Base-by-base conservation (phyloP, 768 basidiomycete species). In the Boletus rubescentipes region DNA sequence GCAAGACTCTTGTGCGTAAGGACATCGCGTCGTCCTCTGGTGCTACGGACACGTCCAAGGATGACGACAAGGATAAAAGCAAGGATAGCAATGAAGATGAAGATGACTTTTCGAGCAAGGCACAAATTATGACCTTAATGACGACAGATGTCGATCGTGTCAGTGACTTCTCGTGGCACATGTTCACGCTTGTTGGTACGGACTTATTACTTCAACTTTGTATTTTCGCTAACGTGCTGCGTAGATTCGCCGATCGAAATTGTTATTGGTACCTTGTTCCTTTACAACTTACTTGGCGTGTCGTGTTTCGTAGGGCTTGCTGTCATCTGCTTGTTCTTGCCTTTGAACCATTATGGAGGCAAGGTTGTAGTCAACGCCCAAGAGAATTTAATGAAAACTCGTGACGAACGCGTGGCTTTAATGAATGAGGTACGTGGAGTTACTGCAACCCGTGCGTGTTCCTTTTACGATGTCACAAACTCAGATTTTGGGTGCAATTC, bases 81-180 rank as follows among this genome's bases (percentile, higher is more conserved):
- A 55, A 58, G 38, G 49, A 61, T 58, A 41, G 9, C 46, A 40
- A 61, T 52, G 64, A 51, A 4, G 57, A 72, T 35, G 82, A 84
- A 52, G 79, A 81, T 21, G 82, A 84, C 44, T 83, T 85, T 58
- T 83, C 82, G 9, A 83, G 79, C 65, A 85, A 86, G 64, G 81
- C 83, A 7, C 83, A 96, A 72, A 85, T 97, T 62, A 94, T 96
- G 93, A 95, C 91, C 3, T 80, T 96, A 29, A 94, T 96, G 90
- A 95, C 93, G 7, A 93, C 92, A 6, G 93, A 97, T 60, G 91
- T 94, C 29, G 92, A 95, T 67, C 81, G 93, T 50, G 86, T 95
- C 57, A 84, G 87, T 67, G 91, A 95, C 46, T 91, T 95, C 63
- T 73, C 84, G 2, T 89, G 84, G 84, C 87, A 92, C 66, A 59